Percentiles rank a stretch among this genome's conserved stretches.
Evolutionary conservation across 2,329 filamentous ascomycete species (phyloP).

Genomic region (Fonsecaea erecta): DNA sequence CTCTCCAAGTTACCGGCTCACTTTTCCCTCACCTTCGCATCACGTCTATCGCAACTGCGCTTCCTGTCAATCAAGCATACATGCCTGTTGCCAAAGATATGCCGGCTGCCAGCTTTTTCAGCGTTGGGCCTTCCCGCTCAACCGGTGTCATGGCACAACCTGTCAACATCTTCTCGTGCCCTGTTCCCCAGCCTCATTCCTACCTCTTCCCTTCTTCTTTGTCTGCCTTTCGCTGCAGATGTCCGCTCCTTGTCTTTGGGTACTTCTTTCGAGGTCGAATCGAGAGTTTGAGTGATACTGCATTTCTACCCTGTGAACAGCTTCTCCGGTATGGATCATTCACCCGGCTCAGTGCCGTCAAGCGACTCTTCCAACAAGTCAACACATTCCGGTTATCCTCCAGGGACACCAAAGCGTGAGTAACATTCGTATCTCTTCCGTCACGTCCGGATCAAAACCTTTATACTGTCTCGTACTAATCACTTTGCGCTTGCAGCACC

Average conservation of each 20-base stretch:
- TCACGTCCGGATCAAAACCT: background rate
- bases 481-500: constrained; percentile 28
- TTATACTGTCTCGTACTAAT: background rate
- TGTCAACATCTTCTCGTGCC: background rate
- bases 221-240: constrained; percentile 28
- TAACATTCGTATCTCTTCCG: background rate
- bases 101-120: background rate
- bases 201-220: background rate
- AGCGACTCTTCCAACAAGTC: constrained; percentile 29
- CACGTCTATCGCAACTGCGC: background rate
- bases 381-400: constrained; percentile 23
- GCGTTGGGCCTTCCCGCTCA: constrained; percentile 10
- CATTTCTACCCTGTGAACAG: constrained; percentile 12
- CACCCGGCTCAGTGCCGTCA: constrained; percentile 25
- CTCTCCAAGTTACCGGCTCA: background rate
- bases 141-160: background rate
- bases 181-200: background rate
- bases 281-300: constrained; percentile 15
- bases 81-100: background rate
- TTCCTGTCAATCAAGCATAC: constrained; percentile 1
- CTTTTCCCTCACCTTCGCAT: background rate
- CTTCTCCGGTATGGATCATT: constrained; percentile 28
- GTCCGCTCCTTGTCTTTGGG: constrained; percentile 29
- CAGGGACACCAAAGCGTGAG: constrained; percentile 37
- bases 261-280: constrained; percentile 1